Base-by-base conservation (phyloP, 768 basidiomycete genomes). In the Trametes villosa region DNA sequence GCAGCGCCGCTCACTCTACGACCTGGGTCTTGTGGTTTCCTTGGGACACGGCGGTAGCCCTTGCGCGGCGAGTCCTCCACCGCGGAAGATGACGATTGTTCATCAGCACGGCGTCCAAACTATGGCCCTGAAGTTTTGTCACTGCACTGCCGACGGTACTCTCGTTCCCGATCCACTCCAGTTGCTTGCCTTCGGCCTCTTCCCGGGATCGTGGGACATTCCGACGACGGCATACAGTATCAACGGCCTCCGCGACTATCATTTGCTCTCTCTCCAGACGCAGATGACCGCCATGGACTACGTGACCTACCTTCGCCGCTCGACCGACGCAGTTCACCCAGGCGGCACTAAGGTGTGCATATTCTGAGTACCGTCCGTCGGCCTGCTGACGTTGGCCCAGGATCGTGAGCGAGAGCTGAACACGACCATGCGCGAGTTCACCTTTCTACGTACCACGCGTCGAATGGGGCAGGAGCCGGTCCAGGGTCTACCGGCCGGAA, bases 371-470 rank as follows among this genome's bases (percentile, higher is more conserved):
- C 4, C 6, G 11, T 22, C 42, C 18, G 18, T 44, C 22, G 22
- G 18, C n/a, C 18, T 27, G 7, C 13, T 8, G 5, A 11, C 24
- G 7, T 15, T 12, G 13, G 12, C 12, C 15, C 20, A 58, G 57
- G 57, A 58, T 42, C 57, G 49, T 7, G 42, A 58, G n/a, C 57
- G 48, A 1, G 57, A 58, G 17, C 36, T 58, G 4, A 30, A 38
- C 24, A 42, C 29, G 13, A 9, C 47, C 4, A 58, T 42, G 46
- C 46, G 48, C 1, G 57, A 58, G 38, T 58, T 58, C n/a, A 41
- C 48, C 2, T 58, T 49, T 29, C 27, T 58, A 15, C 57, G 57
- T 5, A 24, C 13, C 5, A 45, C 38, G 18, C 48, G 38, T 29
- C 57, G 57, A 2, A 48, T 48, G 6, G 57, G 40, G 4, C n/a